Base-by-base conservation (phyloP, 2,329 filamentous ascomycete genomes). In the Pyrenophora seminiperda region DNA sequence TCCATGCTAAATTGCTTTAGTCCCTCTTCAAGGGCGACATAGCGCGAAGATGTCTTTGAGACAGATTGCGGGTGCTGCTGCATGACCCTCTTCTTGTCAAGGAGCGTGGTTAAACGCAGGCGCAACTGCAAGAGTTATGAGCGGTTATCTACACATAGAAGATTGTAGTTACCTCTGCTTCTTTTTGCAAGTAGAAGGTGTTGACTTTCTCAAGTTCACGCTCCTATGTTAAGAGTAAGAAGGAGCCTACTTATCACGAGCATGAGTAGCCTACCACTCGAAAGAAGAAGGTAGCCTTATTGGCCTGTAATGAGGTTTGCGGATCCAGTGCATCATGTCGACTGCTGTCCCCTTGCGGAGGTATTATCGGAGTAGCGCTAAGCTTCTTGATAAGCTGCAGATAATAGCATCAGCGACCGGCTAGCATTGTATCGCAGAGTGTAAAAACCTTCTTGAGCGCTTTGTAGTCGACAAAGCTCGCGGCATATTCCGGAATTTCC, bases 401-500 rank as follows among this genome's bases (percentile, higher is more conserved):
- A 51, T 31, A 32, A 37, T 17, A 56, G 58, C 31, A 61, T 59
- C 49, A 61, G 54, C 33, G 24, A 27, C 17, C n/a, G 29, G 18
- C 22, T 18, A 36, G 27, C 47, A 15, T 29, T 31, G 27, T 33
- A 22, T 17, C 38, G 43, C 39, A 46, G 34, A 39, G 36, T 15
- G 32, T 47, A 50, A 76, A 56, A 72, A 96, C 94, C 90, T 97
- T 97, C 77, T 99, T 99, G 65, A 99, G 81, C 53, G 91, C 92
- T 79, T 99, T 99, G 81, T 99, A 99, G 77, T 99, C 97, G 66
- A 97, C 92, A 73, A 99, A 99, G 77, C 92, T 97, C 59, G 93
- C 91, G 56, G 94, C 93, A 87, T 99, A 99, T 83, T 99, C 94
- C 53, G 94, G 94, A 53, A 99, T 92, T 75, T 99, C 94, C 69